A percentile compares a stretch with the other conserved stretches of the same genome.
Conservation (phyloP, 805 yeast species). For the Wickerhamiella parazyma region DNA sequence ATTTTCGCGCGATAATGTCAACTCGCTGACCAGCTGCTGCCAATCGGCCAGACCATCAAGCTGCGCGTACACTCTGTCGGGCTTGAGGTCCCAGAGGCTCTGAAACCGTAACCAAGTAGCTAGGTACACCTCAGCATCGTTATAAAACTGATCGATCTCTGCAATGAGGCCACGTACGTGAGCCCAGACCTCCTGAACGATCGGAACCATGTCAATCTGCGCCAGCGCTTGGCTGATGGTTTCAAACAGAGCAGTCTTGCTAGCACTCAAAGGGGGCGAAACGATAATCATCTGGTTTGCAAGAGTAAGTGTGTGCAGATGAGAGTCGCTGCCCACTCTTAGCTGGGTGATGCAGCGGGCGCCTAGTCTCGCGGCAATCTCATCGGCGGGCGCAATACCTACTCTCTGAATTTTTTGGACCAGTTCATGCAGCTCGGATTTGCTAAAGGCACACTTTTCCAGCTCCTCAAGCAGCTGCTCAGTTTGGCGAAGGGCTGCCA, state of each 20-base stretch:
- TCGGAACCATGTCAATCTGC: neutral
- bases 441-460: conserved; percentile 21
- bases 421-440: conserved; percentile 12
- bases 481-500: conserved; percentile 23
- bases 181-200: neutral
- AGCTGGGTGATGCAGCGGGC: conserved; percentile 21
- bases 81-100: conserved; percentile 43
- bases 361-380: neutral
- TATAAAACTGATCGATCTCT: neutral
- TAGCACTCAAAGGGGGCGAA: conserved; percentile 21
- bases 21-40: conserved; percentile 34
- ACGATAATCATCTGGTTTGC: conserved; percentile 21
- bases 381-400: neutral
- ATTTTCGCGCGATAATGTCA: conserved; percentile 31
- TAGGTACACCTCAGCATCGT: conserved; percentile 27
- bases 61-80: conserved; percentile 28
- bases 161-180: neutral
- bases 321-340: neutral
- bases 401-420: conserved; percentile 26
- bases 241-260: conserved; percentile 16
- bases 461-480: conserved; percentile 19
- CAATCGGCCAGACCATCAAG: conserved; percentile 33
- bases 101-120: conserved; percentile 43
- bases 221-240: conserved; percentile 9
- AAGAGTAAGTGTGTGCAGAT: conserved; percentile 20